Conservation (phyloP, 2,329 filamentous ascomycete species). For the Pezicula neosporulosa region DNA sequence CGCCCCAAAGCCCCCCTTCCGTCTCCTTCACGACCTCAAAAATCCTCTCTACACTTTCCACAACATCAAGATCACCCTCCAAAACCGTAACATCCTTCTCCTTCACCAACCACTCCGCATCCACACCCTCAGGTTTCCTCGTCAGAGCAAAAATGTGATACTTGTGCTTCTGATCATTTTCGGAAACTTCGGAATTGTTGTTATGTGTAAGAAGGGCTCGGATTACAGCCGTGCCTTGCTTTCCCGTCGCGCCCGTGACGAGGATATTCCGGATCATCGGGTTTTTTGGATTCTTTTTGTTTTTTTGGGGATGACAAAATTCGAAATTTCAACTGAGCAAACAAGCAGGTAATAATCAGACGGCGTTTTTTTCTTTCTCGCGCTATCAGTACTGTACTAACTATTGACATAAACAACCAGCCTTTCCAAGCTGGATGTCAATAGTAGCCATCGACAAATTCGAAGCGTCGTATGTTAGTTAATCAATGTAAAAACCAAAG, state of each 20-base stretch:
- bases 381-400: too few relatives aligned
- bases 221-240: conserved; percentile 35
- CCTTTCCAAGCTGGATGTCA: too few relatives aligned
- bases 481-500: too few relatives aligned
- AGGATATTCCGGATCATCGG: conserved; percentile 20
- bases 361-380: too few relatives aligned
- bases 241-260: conserved; percentile 36
- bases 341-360: background rate
- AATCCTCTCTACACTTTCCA: conserved; percentile 30
- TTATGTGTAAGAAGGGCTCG: conserved; percentile 21
- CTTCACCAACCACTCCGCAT: conserved; percentile 37
- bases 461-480: too few relatives aligned
- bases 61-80: conserved; percentile 49
- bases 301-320: too few relatives aligned
- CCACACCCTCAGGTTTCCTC: conserved; percentile 38
- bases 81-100: conserved; percentile 44
- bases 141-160: conserved; percentile 49
- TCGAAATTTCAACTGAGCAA: background rate
- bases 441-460: too few relatives aligned
- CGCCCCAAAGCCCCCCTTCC: conserved; percentile 44
- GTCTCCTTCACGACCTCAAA: conserved; percentile 32
- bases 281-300: too few relatives aligned
- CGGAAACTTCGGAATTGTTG: background rate
- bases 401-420: background rate
- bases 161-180: background rate